These are phyloP conservation scores for Acer campestre DNA, from an alignment of 345 rosid species.

Conservation along the genomic window DNA sequence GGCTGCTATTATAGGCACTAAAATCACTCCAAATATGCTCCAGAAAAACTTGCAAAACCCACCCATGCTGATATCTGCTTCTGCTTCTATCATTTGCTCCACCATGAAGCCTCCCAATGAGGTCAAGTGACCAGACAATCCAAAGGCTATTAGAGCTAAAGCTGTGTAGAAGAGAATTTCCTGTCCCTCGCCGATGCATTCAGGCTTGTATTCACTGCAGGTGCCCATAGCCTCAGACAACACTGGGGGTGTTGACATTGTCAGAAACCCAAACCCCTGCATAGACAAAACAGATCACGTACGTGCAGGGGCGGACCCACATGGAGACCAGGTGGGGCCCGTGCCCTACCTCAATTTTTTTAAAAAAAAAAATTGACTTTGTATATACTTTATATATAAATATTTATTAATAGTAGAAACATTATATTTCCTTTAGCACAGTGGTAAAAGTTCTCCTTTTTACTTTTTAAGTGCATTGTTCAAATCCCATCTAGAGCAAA, in stretches of 20 bases:
- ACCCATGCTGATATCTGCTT: too few species aligned
- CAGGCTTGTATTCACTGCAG: slow-evolving; percentile 19
- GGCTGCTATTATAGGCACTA: slow-evolving; percentile 2
- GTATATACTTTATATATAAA: too few species aligned
- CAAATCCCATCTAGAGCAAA: too few species aligned
- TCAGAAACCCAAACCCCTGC: slow-evolving; percentile 21
- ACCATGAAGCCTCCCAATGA: slow-evolving; percentile 9
- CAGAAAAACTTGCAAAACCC: neutral
- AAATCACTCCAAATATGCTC: neutral
- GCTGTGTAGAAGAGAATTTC: slow-evolving; percentile 26
- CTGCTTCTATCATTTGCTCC: neutral
- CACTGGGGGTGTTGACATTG: slow-evolving; percentile 24
- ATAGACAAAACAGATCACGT: neutral
- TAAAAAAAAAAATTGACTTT: too few species aligned
- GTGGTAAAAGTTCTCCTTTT: too few species aligned
- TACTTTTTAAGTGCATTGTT: too few species aligned
- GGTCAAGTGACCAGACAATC: slow-evolving; percentile 15
- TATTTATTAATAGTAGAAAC: too few species aligned
- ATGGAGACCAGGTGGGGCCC: too few species aligned
- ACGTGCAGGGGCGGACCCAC: too few species aligned
- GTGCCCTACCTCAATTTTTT: too few species aligned
- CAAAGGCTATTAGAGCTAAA: slow-evolving; percentile 20
- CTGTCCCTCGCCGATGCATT: slow-evolving; percentile 21
- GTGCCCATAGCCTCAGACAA: slow-evolving; percentile 7
- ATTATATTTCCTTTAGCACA: too few species aligned